These are phyloP conservation scores for Penicillium sclerotiorum DNA, from an alignment of 2,329 filamentous ascomycete species.

Conservation along the genomic window DNA sequence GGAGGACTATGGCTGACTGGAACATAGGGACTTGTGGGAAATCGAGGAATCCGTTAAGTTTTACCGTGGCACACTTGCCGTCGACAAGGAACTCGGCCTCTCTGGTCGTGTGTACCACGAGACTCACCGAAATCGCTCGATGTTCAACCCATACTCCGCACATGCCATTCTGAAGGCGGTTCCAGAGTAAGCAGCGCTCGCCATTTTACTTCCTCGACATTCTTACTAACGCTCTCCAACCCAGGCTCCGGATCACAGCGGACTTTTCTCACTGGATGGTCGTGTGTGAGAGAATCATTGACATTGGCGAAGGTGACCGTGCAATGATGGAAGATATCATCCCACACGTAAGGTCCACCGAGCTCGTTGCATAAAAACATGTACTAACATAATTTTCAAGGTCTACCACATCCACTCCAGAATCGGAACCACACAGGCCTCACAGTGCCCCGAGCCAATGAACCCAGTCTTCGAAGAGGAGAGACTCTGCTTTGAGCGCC, in stretches of 20 bases:
- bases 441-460: constrained; percentile 40
- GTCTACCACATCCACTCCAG: constrained; percentile 40
- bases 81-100: constrained; percentile 36
- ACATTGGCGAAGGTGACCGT: constrained; percentile 21
- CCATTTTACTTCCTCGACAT: neutral
- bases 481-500: constrained; percentile 35
- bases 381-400: too few relatives aligned
- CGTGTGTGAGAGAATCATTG: constrained; percentile 23
- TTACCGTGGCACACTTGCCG: constrained; percentile 32
- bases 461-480: constrained; percentile 33
- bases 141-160: constrained; percentile 36
- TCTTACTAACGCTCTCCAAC: neutral
- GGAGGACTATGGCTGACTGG: too few relatives aligned
- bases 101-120: constrained; percentile 35
- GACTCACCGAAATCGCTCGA: constrained; percentile 36
- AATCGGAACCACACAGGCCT: constrained; percentile 41
- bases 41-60: constrained; percentile 38
- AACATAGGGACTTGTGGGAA: constrained; percentile 33
- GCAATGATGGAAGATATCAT: constrained; percentile 26
- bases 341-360: too few relatives aligned
- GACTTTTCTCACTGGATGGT: constrained; percentile 30
- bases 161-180: constrained; percentile 32
- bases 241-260: constrained; percentile 24
- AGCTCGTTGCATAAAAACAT: too few relatives aligned
- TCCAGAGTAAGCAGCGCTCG: constrained; percentile 30